Conservation (phyloP, 495 filamentous ascomycete species). For the Polyplosphaeria fusca region DNA sequence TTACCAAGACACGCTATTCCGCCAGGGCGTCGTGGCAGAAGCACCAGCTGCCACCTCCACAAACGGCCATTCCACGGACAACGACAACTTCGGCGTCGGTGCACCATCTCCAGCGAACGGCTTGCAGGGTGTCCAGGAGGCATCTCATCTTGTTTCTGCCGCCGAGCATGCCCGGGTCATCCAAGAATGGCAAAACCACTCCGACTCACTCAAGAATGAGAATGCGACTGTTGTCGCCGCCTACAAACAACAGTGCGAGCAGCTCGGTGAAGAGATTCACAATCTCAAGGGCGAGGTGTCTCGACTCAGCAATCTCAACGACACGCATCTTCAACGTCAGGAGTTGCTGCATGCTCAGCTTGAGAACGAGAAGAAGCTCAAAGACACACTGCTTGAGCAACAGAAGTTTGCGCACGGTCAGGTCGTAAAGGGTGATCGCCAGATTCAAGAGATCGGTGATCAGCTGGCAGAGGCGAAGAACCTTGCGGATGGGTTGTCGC, state of each 20-base stretch:
- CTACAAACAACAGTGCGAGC: constrained; percentile 74
- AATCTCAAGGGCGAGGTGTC: constrained; percentile 75
- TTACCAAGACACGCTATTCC: constrained; percentile 87
- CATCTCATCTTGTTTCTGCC: constrained; percentile 45
- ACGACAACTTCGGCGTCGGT: constrained; percentile 45
- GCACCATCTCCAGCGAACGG: constrained; percentile 39
- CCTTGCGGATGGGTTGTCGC: constrained; percentile 79
- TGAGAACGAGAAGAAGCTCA: constrained; percentile 75
- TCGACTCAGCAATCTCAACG: constrained; percentile 73
- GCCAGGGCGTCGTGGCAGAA: constrained; percentile 61
- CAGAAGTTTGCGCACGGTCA: constrained; percentile 70
- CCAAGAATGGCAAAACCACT: constrained; percentile 82
- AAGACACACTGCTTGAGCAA: constrained; percentile 76
- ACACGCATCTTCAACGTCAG: constrained; percentile 74
- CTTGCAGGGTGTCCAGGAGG: constrained; percentile 47
- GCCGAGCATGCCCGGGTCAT: constrained; percentile 67
- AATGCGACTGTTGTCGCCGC: constrained; percentile 72
- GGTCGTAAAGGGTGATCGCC: constrained; percentile 82
- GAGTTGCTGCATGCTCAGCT: constrained; percentile 91
- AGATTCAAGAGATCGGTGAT: constrained; percentile 86
- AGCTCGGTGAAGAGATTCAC: constrained; percentile 74
- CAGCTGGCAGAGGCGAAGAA: constrained; percentile 84
- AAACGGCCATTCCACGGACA: constrained; percentile 60
- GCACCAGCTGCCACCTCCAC: constrained; percentile 59
- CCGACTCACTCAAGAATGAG: constrained; percentile 69